phyloP scores from a whole-genome alignment of 2,329 filamentous ascomycete genomes.

The Fonsecaea pugnacius region DNA sequence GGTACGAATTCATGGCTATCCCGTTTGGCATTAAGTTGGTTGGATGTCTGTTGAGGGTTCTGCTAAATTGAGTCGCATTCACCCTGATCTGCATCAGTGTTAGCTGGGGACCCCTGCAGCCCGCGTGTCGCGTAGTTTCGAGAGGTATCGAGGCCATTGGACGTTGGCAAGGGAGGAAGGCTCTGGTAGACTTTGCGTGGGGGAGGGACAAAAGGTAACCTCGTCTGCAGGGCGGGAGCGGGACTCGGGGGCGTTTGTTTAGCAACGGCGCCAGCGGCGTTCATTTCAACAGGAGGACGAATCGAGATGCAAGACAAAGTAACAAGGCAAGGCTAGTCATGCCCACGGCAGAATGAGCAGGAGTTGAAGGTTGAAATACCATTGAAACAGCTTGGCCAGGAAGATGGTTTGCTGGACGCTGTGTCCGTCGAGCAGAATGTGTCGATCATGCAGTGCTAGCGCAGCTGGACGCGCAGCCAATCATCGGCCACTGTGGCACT shows the following conservation, averaged over 20 bases:
- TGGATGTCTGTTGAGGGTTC: not conserved
- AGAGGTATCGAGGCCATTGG: constrained; percentile 9
- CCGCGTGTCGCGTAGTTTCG: constrained; percentile 2
- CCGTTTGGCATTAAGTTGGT: not conserved
- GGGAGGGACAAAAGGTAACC: not conserved
- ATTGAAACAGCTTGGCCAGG: constrained; percentile 8
- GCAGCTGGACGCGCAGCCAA: constrained; percentile 19
- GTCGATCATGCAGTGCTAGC: constrained; percentile 24
- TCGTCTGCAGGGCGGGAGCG: not conserved
- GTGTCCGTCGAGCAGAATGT: constrained; percentile 3
- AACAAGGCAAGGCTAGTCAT: not conserved
- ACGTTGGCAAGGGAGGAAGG: constrained; percentile 2
- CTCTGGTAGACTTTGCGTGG: constrained; percentile 7
- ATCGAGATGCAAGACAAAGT: constrained; percentile 5
- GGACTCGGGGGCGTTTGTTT: not conserved
- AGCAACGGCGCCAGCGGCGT: not conserved
- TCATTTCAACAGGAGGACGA: constrained; percentile 10
- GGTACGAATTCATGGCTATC: not conserved
- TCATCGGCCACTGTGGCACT: constrained; percentile 7
- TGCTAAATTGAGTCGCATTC: constrained; percentile 4
- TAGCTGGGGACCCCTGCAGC: constrained; percentile 3
- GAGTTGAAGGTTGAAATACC: not conserved
- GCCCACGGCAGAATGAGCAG: not conserved
- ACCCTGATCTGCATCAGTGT: constrained; percentile 5
- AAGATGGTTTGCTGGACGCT: constrained; percentile 15